phyloP scores from a whole-genome alignment of 345 rosid genomes.

The Lepidium sativum region DNA sequence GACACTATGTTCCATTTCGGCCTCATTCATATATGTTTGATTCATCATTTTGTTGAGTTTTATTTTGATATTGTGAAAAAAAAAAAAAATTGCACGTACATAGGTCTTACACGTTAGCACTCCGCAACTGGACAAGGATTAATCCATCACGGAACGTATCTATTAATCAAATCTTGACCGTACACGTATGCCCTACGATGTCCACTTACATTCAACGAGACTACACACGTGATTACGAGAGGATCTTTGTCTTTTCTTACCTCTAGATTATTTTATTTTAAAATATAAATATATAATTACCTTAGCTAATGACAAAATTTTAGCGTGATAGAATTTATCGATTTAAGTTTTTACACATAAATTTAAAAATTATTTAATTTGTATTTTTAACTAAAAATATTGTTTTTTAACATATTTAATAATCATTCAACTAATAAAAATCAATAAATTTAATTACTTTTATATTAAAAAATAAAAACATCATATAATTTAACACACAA shows the following conservation, averaged over 20 bases:
- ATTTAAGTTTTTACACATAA: no score
- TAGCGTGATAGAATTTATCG: no score
- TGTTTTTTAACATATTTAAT: no score
- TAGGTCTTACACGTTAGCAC: slow-evolving; percentile 11
- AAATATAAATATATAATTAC: no score
- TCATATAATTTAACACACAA: no score
- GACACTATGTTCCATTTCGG: not conserved
- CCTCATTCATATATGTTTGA: not conserved
- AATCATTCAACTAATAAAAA: no score
- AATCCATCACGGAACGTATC: slow-evolving; percentile 11
- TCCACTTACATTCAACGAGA: not conserved
- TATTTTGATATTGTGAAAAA: not conserved
- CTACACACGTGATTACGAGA: not conserved
- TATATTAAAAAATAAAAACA: no score
- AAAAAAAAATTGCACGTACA: not conserved
- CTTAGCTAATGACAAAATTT: no score
- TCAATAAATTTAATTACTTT: no score
- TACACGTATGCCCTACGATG: slow-evolving; percentile 6
- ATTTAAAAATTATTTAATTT: no score
- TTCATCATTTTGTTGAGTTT: not conserved
- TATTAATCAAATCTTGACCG: not conserved
- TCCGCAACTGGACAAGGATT: not conserved
- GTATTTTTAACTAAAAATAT: no score
- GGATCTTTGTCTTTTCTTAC: not conserved
- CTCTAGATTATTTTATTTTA: no score